A percentile compares a stretch with the other conserved stretches of the same genome.
Evolutionary conservation across 805 yeast genomes (phyloP).

Genomic region (Cyberlindnera misumaiensis): DNA sequence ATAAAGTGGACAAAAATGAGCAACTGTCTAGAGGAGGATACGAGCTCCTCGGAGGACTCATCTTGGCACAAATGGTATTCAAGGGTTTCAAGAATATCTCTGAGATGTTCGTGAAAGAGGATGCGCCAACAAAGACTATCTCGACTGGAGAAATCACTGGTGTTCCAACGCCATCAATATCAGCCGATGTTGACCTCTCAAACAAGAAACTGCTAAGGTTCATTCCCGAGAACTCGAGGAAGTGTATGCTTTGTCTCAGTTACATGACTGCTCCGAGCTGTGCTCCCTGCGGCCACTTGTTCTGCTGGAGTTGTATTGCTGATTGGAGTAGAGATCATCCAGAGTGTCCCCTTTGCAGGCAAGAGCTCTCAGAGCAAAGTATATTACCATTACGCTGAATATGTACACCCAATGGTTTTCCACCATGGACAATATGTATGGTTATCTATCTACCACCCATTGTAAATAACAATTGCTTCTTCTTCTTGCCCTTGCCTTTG

Average conservation of each 20-base stretch:
- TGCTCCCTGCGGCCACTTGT: constrained; percentile 87
- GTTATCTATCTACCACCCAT: constrained; percentile 34
- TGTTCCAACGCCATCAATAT: constrained; percentile 2
- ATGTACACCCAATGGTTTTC: too few relatives aligned
- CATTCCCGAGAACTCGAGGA: constrained; percentile 62
- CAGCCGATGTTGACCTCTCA: constrained; percentile 39
- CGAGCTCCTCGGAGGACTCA: constrained; percentile 63
- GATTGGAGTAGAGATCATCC: constrained; percentile 86
- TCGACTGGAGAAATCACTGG: not conserved
- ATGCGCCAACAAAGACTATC: too few relatives aligned
- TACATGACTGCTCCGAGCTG: constrained; percentile 77
- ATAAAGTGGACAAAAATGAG: constrained; percentile 39
- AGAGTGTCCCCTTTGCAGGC: constrained; percentile 91
- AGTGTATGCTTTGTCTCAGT: constrained; percentile 80
- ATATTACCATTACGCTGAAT: constrained; percentile 19
- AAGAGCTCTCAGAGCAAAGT: constrained; percentile 37
- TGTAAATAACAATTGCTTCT: constrained; percentile 47
- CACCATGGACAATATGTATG: not conserved
- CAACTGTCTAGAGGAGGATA: constrained; percentile 50
- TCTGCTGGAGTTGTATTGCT: constrained; percentile 85
- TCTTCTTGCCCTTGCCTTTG: constrained; percentile 35
- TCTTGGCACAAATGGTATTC: constrained; percentile 45
- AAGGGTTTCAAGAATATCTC: constrained; percentile 24
- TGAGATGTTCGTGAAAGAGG: not conserved
- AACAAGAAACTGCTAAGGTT: constrained; percentile 55